Conservation (phyloP, 2,329 filamentous ascomycete genomes). For the Fusarium musae region DNA sequence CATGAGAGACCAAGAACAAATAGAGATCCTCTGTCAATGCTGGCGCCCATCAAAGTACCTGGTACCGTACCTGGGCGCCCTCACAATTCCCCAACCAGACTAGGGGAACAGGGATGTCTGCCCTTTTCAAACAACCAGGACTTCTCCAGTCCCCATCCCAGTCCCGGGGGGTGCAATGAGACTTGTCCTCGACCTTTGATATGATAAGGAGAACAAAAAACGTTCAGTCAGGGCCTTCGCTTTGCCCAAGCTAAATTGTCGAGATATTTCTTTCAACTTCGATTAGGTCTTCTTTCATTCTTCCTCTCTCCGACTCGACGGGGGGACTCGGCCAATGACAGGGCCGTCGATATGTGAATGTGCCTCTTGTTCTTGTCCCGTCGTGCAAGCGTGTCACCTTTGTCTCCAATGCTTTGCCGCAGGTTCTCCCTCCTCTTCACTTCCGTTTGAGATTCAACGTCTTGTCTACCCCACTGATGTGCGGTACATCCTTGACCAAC, state of each 20-base stretch:
- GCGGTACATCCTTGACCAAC: constrained; percentile 24
- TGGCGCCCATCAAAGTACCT: constrained; percentile 25
- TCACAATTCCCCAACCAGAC: constrained; percentile 24
- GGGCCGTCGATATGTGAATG: background rate
- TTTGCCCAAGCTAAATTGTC: background rate
- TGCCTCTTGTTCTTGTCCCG: constrained; percentile 18
- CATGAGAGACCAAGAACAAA: constrained; percentile 8
- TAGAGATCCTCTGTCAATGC: constrained; percentile 21
- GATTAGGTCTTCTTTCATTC: constrained; percentile 3
- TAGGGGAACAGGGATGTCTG: constrained; percentile 34
- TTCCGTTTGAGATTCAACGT: constrained; percentile 15
- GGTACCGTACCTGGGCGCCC: constrained; percentile 25
- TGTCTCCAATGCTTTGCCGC: constrained; percentile 27
- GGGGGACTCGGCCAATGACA: constrained; percentile 24
- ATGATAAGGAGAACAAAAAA: constrained; percentile 1
- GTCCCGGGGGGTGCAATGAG: background rate
- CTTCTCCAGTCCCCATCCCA: background rate
- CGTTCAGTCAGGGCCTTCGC: background rate
- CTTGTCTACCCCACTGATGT: constrained; percentile 28
- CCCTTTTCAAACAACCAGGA: constrained; percentile 32
- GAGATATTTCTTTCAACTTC: background rate
- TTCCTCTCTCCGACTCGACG: constrained; percentile 12
- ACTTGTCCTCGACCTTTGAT: constrained; percentile 8
- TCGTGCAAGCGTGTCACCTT: constrained; percentile 34
- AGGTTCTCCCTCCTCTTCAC: constrained; percentile 6